These are phyloP conservation scores for Saturnispora ahearnii DNA, from an alignment of 805 yeast genomes.

Conservation along the genomic window DNA sequence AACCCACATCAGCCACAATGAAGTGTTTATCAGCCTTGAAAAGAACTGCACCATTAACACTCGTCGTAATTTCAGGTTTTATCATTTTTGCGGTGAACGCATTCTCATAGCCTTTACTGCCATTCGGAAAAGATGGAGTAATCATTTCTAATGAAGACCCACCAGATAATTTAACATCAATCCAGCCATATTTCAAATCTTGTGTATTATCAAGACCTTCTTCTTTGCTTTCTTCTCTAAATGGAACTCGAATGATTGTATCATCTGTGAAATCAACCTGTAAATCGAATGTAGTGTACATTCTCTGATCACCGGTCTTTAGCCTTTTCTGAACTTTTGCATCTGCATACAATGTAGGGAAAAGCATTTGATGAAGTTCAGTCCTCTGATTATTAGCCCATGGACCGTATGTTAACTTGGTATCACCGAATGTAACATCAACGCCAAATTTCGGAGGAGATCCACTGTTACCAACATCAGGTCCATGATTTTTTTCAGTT, in stretches of 20 bases:
- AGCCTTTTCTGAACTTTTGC: constrained; percentile 31
- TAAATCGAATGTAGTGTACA: constrained; percentile 47
- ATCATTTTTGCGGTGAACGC: constrained; percentile 36
- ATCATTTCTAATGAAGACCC: constrained; percentile 41
- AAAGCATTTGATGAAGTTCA: constrained; percentile 52
- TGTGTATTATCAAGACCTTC: constrained; percentile 15
- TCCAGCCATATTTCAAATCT: constrained; percentile 71
- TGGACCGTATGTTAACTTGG: constrained; percentile 80
- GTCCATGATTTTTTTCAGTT: constrained; percentile 31
- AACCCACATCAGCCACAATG: constrained; percentile 48
- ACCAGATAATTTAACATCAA: constrained; percentile 56
- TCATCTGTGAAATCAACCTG: constrained; percentile 56
- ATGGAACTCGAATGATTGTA: constrained; percentile 64
- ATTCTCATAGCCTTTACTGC: constrained; percentile 46
- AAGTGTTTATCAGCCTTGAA: constrained; percentile 52
- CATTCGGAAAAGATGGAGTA: constrained; percentile 44
- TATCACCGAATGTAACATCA: constrained; percentile 47
- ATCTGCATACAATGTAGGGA: constrained; percentile 61
- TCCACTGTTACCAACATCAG: constrained; percentile 53
- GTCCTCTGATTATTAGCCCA: constrained; percentile 88
- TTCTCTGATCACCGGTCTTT: constrained; percentile 43
- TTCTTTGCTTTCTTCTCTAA: constrained; percentile 78
- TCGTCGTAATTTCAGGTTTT: constrained; percentile 60
- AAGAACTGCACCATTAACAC: constrained; percentile 82
- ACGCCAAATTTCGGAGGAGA: constrained; percentile 52